Evolutionary conservation across 768 basidiomycete genomes (phyloP).

Genomic region (Tricholoma matsutake): DNA sequence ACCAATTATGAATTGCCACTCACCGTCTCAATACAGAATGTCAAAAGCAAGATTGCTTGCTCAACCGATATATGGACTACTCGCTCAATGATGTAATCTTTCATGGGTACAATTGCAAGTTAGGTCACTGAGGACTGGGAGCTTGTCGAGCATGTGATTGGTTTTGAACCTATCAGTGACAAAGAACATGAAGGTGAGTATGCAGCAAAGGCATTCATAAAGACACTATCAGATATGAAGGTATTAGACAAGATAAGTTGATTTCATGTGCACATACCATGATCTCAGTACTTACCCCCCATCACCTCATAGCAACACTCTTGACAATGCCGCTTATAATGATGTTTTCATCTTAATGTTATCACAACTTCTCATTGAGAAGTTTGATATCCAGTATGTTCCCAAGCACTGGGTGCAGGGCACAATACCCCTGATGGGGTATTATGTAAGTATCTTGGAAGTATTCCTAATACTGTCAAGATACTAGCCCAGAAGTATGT

Average conservation of each 20-base stretch:
- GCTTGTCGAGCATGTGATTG: conserved; percentile 30
- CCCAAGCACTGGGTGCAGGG: no score
- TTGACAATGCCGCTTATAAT: conserved; percentile 33
- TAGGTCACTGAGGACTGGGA: conserved; percentile 32
- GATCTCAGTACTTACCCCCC: background rate
- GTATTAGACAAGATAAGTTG: conserved; percentile 33
- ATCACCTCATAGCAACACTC: conserved; percentile 16
- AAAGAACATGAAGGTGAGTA: conserved; percentile 32
- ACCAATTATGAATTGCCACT: background rate
- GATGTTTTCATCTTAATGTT: conserved; percentile 28
- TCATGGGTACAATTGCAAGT: conserved; percentile 26
- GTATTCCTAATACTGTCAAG: no score
- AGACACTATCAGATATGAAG: conserved; percentile 19
- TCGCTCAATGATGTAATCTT: conserved; percentile 29
- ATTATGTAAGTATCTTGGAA: no score
- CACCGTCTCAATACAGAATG: conserved; percentile 3
- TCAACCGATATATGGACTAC: conserved; percentile 32
- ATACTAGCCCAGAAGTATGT: no score
- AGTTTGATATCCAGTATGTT: conserved; percentile 23
- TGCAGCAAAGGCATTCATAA: conserved; percentile 27
- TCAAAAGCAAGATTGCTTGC: conserved; percentile 23
- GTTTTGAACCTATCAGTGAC: conserved; percentile 29
- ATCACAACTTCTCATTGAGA: conserved; percentile 15
- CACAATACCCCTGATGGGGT: no score
- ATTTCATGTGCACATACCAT: background rate